Evolutionary conservation across 352 stramenopile genomes (phyloP), one percentile per base, ranked within the genome.

Genomic region (Globisporangium spinosum): DNA sequence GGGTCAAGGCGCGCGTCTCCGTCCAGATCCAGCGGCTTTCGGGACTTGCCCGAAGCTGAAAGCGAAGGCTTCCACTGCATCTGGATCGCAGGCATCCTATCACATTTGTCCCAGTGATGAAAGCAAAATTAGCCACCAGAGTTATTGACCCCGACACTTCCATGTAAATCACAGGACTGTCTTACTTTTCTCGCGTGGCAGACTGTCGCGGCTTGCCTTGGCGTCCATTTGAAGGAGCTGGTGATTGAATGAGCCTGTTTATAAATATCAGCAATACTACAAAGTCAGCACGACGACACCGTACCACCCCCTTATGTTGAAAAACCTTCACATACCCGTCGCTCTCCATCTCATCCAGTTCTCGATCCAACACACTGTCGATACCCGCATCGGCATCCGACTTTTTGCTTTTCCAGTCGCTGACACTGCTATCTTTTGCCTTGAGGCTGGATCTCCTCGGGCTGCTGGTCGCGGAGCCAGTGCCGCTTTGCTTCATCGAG

Each of bases 1-100:
- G 82, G 77, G 60, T 94, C 70, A 7, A 94, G 71, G 12, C 71
- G 75, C 13, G 71, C 74, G 20, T 62, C 59, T 5, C 23, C 34
- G 43, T 94, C 83, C 7, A 94, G 54, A 56, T 83, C 73, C 34
- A 89, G 70, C 47, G 67, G 43, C 62, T 58, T 53, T 40, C 20
- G 5, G 58, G 71, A 59, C 55, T 38, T 47, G 66, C 64, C 62
- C 40, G 60, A 43, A 58, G 64, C 23, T 62, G 65, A 17, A 56
- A 12, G 67, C 20, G 70, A 72, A 17, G 75, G 77, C 43, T 79
- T 84, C 82, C 82, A 89, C 45, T 88, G 78, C 82, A 89, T 90
- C 40, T 73, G 82, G 43, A 89, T 89, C 22, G 77, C 77, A 55
- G 79, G 78, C 82, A 89, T 90, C 22, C 77, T 90, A 59, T 12